Conservation (phyloP, 345 rosid genomes). For the Syzygium jambos region DNA sequence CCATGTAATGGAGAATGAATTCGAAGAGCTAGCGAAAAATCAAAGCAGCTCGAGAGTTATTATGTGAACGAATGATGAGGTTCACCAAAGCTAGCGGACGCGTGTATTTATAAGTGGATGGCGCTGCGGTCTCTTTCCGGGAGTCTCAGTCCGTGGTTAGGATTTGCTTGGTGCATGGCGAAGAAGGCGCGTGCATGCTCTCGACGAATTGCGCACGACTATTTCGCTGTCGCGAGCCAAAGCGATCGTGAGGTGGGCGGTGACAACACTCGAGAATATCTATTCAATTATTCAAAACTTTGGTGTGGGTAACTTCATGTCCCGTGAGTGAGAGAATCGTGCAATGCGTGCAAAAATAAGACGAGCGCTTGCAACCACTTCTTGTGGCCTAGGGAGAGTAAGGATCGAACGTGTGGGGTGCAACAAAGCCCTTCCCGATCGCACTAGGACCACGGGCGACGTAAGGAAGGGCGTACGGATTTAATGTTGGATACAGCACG, state of each 20-base stretch:
- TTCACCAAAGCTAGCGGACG: neutral
- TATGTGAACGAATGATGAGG: neutral
- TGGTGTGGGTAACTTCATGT: too few species aligned
- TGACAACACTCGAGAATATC: neutral
- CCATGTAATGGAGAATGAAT: neutral
- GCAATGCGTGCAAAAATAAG: too few species aligned
- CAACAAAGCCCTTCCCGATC: too few species aligned
- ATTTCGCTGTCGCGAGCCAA: neutral
- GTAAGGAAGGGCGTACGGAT: too few species aligned
- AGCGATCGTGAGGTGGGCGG: neutral
- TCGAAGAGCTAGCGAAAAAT: neutral
- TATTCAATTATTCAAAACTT: too few species aligned
- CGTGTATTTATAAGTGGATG: neutral
- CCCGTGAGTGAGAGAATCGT: too few species aligned
- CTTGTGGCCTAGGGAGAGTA: too few species aligned
- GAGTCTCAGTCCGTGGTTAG: accelerated
- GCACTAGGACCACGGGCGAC: too few species aligned
- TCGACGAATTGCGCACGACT: neutral
- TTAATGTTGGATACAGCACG: too few species aligned
- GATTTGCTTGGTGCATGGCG: neutral
- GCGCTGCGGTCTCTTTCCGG: neutral
- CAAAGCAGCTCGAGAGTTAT: neutral
- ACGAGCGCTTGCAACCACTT: too few species aligned
- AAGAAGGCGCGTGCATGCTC: neutral
- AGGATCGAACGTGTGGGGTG: too few species aligned